Base-by-base conservation (phyloP, 495 filamentous ascomycete species). In the Aspergillus conjunctus region DNA sequence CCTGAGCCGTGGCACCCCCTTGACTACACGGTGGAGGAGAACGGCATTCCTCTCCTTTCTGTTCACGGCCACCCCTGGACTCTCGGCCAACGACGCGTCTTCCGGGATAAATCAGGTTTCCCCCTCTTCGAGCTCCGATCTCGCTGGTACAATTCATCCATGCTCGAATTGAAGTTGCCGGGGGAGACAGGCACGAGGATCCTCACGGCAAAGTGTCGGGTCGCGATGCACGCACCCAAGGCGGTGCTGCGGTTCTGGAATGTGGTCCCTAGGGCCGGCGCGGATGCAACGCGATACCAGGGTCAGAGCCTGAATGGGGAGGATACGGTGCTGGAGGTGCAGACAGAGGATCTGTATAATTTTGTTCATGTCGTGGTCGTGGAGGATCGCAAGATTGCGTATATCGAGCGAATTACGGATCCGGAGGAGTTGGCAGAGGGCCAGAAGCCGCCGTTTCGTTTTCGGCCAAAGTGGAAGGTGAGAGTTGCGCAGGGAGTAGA, bases 1-100 rank as follows among this genome's bases (percentile, higher is more conserved):
- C 59, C 64, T 17, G 60, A 63, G 41, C 64, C 64, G 26, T 66
- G 64, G 64, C 64, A 66, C 11, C 37, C 56, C 7, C 60, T 66
- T n/a, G 54, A 66, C 53, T 66, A 66, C 53, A 49, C 41, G 17
- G 50, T 66, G 32, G 18, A 52, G 17, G 51, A 55, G 9, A 52
- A 49, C 37, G 60, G 60, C 1, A 22, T 20, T 3, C 53, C 57
- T 1, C 41, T 63, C 11, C 58, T 63, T 57, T 60, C 60, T 10
- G 56, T 66, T 3, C 55, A 55, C 15, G 64, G 64, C 0, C 57
- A 63, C 48, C 64, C 60, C 5, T 66, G 56, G 53, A 53, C 39
- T 52, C 53, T 66, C 26, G 44, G 52, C n/a, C 60, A 60, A 12
- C 60, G 60, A 15, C 59, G 56, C 14, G 44, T 58, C 18, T 66